Percentiles rank a stretch among this genome's conserved stretches.
These are phyloP conservation scores for Plenodomus tracheiphilus DNA, from an alignment of 2,329 filamentous ascomycete species.

Conservation along the genomic window DNA sequence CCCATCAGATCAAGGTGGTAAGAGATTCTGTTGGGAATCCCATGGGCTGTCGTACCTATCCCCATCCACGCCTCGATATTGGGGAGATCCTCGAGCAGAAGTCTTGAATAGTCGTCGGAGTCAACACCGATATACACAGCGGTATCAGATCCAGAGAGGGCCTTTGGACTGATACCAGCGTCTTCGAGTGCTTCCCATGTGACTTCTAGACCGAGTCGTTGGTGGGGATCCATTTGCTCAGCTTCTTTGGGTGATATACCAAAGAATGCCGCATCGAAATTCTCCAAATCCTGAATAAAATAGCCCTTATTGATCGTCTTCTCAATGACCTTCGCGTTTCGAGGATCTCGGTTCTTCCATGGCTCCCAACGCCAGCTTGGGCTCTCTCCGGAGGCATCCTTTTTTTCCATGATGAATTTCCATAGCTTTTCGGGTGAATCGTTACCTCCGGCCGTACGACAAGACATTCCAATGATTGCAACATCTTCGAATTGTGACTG, in stretches of 20 bases:
- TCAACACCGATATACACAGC: conserved; percentile 10
- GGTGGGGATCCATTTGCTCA: conserved; percentile 25
- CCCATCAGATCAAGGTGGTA: conserved; percentile 43
- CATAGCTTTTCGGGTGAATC: too few relatives aligned
- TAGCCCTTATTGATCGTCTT: too few relatives aligned
- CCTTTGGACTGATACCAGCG: conserved; percentile 5
- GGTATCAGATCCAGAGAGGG: conserved; percentile 8
- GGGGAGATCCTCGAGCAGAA: conserved; percentile 2
- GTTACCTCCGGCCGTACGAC: too few relatives aligned
- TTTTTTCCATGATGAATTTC: too few relatives aligned
- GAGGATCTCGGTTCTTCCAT: too few relatives aligned
- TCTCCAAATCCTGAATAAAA: too few relatives aligned
- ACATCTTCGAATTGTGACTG: too few relatives aligned
- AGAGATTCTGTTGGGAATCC: conserved; percentile 41
- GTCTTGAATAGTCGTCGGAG: conserved; percentile 7
- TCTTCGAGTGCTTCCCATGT: conserved; percentile 20
- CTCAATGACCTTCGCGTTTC: too few relatives aligned
- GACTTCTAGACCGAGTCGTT: conserved; percentile 21
- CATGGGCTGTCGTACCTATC: conserved; percentile 23
- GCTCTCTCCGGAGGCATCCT: too few relatives aligned
- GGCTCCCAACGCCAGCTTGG: too few relatives aligned
- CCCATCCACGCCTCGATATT: conserved; percentile 12
- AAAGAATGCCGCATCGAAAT: conserved; percentile 24
- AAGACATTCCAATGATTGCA: too few relatives aligned
- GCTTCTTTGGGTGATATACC: conserved; percentile 17